Conservation (phyloP, 2,329 filamentous ascomycete species). For the Colletotrichum spinosum region DNA sequence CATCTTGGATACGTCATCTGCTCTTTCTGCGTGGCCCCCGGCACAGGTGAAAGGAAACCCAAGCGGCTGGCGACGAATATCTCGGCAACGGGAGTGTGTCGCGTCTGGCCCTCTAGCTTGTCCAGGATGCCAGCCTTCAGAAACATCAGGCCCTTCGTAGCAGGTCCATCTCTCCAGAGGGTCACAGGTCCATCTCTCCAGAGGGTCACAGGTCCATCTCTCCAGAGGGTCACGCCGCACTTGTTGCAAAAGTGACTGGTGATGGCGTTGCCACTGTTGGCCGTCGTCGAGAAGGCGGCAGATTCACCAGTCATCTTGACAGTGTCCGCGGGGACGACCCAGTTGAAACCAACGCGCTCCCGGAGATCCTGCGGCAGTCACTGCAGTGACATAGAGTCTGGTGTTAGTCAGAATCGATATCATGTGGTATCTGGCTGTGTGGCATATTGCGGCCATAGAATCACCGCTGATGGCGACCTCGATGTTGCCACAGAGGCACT, state of each 20-base stretch:
- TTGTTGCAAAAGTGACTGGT: conserved; percentile 19
- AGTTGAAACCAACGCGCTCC: conserved; percentile 22
- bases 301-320: not conserved
- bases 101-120: not conserved
- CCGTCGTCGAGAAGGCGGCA: not conserved
- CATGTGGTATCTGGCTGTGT: not conserved
- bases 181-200: conserved; percentile 16
- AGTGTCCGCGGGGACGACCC: conserved; percentile 1
- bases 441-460: conserved; percentile 16
- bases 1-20: conserved; percentile 9
- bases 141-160: conserved; percentile 4
- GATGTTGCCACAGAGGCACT: conserved; percentile 22
- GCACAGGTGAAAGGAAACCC: conserved; percentile 3
- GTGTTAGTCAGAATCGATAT: not conserved
- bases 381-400: conserved; percentile 29
- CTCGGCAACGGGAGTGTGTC: conserved; percentile 3
- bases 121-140: conserved; percentile 22
- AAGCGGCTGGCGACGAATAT: conserved; percentile 16
- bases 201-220: conserved; percentile 14
- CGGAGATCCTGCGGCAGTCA: conserved; percentile 27
- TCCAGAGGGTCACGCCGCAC: conserved; percentile 20
- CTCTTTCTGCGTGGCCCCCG: conserved; percentile 15
- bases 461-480: conserved; percentile 11
- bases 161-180: conserved; percentile 16
- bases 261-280: conserved; percentile 22